Base-by-base conservation (phyloP, 495 filamentous ascomycete species). In the Paragyromitra xinjiangensis region DNA sequence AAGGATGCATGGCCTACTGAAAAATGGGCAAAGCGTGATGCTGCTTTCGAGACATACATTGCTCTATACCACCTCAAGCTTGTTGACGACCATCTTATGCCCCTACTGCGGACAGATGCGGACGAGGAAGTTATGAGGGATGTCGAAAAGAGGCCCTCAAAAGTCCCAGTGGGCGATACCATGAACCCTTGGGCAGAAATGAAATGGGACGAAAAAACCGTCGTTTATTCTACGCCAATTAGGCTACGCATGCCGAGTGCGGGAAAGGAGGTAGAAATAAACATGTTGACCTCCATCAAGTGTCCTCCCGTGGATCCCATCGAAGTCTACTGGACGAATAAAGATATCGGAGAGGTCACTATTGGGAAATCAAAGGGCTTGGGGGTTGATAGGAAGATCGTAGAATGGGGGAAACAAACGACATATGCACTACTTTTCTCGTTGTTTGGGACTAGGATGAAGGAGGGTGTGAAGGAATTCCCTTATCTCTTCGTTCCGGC, bases 1-100 rank as follows among this genome's bases (percentile, higher is more conserved):
- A 81, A 80, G 6, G 72, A 76, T 4, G 72, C 82, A 59, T 98
- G 94, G 93, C 81, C 73, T 5, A 92, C 91, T 0, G 93, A 97
- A 82, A 89, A 87, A 50, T 90, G 87, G 64, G 95, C 95, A 5
- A 89, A 86, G 75, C 92, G 91, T 75, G 95, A 98, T 81, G 91
- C 93, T 2, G 92, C 94, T 0, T 95, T 97, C 66, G 88, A 93
- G 79, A 92, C 94, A 12, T 97, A 95, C 80, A 83, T 87, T 34
- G 87, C 86, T 2, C 86, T 99, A 0, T 89, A 94, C 80, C 71
- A 88, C 44, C 90, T 88, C 51, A 91, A 91, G 0, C 84, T 97
- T 26, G 83, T 98, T 24, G 93, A 94, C 64, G 88, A 97, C 53
- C 89, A 97, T 75, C 85, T 98, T 1, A 85, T 97, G 68, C 95